Percentiles rank a stretch among this genome's conserved stretches.
These are phyloP conservation scores for Samsoniella hepiali DNA, from an alignment of 2,329 filamentous ascomycete genomes.

Conservation along the genomic window DNA sequence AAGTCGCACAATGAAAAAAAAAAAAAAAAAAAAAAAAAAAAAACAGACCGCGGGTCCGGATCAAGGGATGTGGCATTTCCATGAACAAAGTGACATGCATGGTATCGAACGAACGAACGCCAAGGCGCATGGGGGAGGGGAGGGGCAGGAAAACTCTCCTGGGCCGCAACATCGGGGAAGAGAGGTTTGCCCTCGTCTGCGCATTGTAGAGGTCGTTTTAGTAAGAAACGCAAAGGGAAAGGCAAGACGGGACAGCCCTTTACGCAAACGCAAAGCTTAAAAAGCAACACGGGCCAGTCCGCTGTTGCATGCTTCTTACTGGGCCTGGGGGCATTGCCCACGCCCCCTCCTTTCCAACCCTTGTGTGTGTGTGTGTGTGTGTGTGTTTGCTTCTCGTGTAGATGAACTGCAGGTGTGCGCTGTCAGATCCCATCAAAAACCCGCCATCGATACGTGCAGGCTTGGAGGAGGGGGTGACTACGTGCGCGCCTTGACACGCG, in stretches of 20 bases:
- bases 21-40: background rate
- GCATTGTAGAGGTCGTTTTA: background rate
- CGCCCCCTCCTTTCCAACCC: background rate
- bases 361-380: background rate
- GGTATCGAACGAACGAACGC: background rate
- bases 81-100: background rate
- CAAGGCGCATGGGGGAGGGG: too few species aligned
- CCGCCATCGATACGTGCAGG: too few species aligned
- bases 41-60: background rate
- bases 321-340: background rate
- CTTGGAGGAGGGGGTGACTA: too few species aligned
- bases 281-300: background rate
- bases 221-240: background rate
- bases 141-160: too few species aligned
- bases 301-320: background rate
- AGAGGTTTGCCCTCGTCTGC: too few species aligned
- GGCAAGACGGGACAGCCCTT: too few species aligned
- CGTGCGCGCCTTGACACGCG: background rate
- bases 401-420: slow-evolving; percentile 3
- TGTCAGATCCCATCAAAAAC: background rate
- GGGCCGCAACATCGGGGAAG: too few species aligned
- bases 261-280: background rate
- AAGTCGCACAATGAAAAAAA: background rate
- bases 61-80: background rate
- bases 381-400: background rate